A percentile compares a stretch with the other conserved stretches of the same genome.
phyloP scores from a whole-genome alignment of 2,329 filamentous ascomycete species.

The Exophiala spinifera region DNA sequence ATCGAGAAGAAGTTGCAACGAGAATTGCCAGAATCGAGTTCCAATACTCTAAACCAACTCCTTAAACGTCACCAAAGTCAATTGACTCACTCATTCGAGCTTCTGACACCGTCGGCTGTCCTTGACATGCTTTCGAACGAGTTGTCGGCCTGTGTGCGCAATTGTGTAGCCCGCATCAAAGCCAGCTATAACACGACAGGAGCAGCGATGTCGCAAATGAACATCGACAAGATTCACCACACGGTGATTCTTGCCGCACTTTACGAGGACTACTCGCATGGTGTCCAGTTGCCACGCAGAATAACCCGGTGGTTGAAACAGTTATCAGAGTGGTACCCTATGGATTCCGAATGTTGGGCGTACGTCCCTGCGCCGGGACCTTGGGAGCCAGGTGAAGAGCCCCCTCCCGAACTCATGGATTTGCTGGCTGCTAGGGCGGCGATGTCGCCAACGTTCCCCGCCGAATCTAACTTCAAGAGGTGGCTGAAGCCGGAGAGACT shows the following conservation, averaged over 20 bases:
- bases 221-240: slow-evolving; percentile 19
- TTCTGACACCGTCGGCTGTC: slow-evolving; percentile 17
- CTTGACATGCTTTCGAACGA: slow-evolving; percentile 22
- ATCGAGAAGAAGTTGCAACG: slow-evolving; percentile 12
- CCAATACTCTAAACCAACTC: slow-evolving; percentile 14
- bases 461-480: slow-evolving; percentile 16
- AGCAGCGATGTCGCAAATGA: not conserved
- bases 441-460: slow-evolving; percentile 13
- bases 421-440: slow-evolving; percentile 19
- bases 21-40: slow-evolving; percentile 6
- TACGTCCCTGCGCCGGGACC: slow-evolving; percentile 27
- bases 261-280: slow-evolving; percentile 22
- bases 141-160: slow-evolving; percentile 8
- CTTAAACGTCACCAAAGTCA: slow-evolving; percentile 9
- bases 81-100: slow-evolving; percentile 23
- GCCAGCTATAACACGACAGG: not conserved
- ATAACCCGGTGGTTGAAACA: slow-evolving; percentile 36
- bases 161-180: slow-evolving; percentile 15
- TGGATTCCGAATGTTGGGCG: slow-evolving; percentile 33
- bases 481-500: slow-evolving; percentile 29
- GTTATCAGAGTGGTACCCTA: slow-evolving; percentile 29
- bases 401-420: slow-evolving; percentile 23
- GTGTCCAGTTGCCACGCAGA: slow-evolving; percentile 33
- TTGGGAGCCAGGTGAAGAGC: slow-evolving; percentile 24
- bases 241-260: slow-evolving; percentile 26